Evolutionary conservation across 495 filamentous ascomycete species (phyloP).

Genomic region (Astrothelium subdiscretum): DNA sequence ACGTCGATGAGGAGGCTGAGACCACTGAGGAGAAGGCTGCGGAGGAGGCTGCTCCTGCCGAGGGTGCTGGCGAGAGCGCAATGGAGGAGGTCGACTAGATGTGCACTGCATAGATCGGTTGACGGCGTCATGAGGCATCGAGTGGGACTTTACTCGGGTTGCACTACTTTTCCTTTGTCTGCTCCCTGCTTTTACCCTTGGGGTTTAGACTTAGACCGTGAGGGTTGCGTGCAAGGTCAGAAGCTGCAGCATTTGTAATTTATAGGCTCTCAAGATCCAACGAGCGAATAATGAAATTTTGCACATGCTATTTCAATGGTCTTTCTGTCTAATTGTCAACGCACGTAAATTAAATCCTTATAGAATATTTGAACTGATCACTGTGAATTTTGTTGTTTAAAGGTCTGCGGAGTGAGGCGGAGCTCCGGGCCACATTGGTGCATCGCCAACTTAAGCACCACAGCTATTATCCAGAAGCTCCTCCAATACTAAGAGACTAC

Average conservation of each 20-base stretch:
- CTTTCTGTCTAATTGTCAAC: not conserved
- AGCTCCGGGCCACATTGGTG: too few relatives aligned
- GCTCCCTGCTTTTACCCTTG: not conserved
- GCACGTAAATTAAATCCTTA: too few relatives aligned
- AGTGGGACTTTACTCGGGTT: not conserved
- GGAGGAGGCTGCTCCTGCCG: conserved; percentile 40
- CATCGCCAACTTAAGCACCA: too few relatives aligned
- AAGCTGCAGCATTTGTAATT: not conserved
- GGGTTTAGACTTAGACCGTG: not conserved
- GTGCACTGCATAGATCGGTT: not conserved
- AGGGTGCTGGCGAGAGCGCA: conserved; percentile 50
- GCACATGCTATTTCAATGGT: not conserved
- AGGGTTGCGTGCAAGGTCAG: not conserved
- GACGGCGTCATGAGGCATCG: not conserved
- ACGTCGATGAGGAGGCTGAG: conserved; percentile 86
- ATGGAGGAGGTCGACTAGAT: conserved; percentile 70
- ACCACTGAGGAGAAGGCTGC: conserved; percentile 50
- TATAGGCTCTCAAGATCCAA: not conserved
- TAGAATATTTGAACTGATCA: too few relatives aligned
- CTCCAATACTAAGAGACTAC: not conserved
- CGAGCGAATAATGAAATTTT: not conserved
- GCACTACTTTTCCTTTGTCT: not conserved
- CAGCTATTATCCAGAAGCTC: not conserved
- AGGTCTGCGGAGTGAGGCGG: too few relatives aligned
- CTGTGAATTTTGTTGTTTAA: too few relatives aligned